Evolutionary conservation across 2,329 filamentous ascomycete species (phyloP), one percentile per base, ranked within the genome.

Genomic region (Hypoxylon sp.): DNA sequence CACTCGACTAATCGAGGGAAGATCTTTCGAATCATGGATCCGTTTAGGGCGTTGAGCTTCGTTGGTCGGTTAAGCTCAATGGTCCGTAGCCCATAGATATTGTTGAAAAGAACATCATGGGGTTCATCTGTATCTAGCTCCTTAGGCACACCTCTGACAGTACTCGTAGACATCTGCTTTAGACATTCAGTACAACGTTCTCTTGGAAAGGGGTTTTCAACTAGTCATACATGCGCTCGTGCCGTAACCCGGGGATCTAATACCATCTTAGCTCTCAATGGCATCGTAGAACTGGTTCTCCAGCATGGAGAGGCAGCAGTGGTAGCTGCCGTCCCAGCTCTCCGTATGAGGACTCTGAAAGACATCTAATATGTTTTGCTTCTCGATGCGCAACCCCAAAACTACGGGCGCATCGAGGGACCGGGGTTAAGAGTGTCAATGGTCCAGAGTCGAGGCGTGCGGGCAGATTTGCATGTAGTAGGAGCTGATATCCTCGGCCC

Each of bases 1-100:
- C 94, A 99, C 84, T 98, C 95, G 76, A 93, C 85, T 77, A 99
- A 80, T 63, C 96, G 89, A 21, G 95, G 94, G 50, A 94, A 84
- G 74, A 99, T 98, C 83, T 99, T 98, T 75, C 93, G 89, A 69
- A 91, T 92, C 97, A 99, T 99, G 63, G 94, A 98, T 57, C 86
- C 92, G 80, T 97, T 94, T 73, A 99, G 89, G 25, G 95, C 92
- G 82, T 99, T 98, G 79, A 94, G 87, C 83, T 98, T 97, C 77
- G 88, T 86, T 5, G 95, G 96, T 65, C 96, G 90, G 84, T 99
- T 99, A 73, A 99, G 91, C 82, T 97, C 92, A 77, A 99, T 90
- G 73, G 91, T 94, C 69, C 96, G 93, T 55, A 98, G 87, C 70
- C 96, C 96, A 81, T 96, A 97, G 75, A 91, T 86, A 77, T 89